phyloP scores from a whole-genome alignment of 805 yeast species.

The Metschnikowia chrysomelidarum region DNA sequence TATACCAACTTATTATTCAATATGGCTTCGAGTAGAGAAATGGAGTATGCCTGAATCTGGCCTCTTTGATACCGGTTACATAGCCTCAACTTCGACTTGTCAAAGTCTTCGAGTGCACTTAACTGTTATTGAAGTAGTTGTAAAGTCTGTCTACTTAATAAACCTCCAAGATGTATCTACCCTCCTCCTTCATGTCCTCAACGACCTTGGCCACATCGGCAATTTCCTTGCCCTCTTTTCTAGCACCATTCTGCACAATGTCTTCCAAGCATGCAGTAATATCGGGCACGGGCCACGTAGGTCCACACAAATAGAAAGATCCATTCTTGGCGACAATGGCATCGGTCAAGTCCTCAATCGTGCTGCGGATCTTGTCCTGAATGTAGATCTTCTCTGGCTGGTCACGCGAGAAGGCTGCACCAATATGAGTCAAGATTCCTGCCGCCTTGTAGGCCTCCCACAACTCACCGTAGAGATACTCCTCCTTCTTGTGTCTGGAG shows the following conservation, averaged over 20 bases:
- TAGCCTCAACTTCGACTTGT: too few species aligned
- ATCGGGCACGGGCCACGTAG: constrained; percentile 99
- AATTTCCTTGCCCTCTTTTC: constrained; percentile 53
- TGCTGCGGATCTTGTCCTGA: constrained; percentile 87
- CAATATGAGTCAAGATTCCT: constrained; percentile 88
- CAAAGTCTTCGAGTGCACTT: too few species aligned
- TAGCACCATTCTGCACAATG: constrained; percentile 71
- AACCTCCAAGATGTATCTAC: constrained; percentile 90
- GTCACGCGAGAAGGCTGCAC: constrained; percentile 98
- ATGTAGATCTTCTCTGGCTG: constrained; percentile 93
- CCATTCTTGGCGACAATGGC: constrained; percentile 80
- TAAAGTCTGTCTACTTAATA: constrained; percentile 46
- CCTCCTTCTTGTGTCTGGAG: constrained; percentile 93
- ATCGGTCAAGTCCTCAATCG: constrained; percentile 66
- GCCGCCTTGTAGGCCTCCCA: constrained; percentile 97
- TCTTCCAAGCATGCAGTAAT: constrained; percentile 87
- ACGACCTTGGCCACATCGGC: constrained; percentile 76
- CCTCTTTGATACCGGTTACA: too few species aligned
- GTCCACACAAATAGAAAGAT: constrained; percentile 95
- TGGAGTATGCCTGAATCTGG: too few species aligned
- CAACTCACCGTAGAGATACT: constrained; percentile 91
- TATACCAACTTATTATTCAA: too few species aligned
- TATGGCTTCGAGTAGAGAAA: too few species aligned
- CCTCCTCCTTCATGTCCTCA: constrained; percentile 90
- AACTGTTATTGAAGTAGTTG: background rate